phyloP scores from a whole-genome alignment of 2,329 filamentous ascomycete genomes.

The Fusarium sp. region DNA sequence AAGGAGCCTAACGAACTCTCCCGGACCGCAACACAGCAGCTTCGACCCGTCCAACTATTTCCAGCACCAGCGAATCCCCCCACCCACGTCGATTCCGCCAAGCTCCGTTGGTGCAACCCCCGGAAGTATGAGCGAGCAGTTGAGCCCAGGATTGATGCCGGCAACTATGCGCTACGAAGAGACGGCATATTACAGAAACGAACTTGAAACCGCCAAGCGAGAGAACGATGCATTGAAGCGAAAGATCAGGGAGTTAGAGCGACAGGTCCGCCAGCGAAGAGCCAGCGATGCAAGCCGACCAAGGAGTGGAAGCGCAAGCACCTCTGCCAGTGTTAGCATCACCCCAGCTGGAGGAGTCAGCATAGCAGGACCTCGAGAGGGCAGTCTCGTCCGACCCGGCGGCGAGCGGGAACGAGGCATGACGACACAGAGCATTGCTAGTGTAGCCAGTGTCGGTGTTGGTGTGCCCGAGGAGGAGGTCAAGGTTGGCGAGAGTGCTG shows the following conservation, averaged over 20 bases:
- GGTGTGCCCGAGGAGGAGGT: slow-evolving; percentile 72
- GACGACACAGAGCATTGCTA: slow-evolving; percentile 60
- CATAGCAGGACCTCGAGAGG: slow-evolving; percentile 62
- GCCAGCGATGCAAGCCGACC: slow-evolving; percentile 62
- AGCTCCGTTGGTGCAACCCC: slow-evolving; percentile 59
- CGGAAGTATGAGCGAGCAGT: slow-evolving; percentile 56
- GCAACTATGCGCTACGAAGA: slow-evolving; percentile 74
- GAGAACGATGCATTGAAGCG: slow-evolving; percentile 74
- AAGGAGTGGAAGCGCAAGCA: slow-evolving; percentile 67
- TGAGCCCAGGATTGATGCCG: slow-evolving; percentile 68
- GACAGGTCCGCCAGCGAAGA: slow-evolving; percentile 63
- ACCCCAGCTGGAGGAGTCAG: slow-evolving; percentile 55
- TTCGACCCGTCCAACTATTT: slow-evolving; percentile 61
- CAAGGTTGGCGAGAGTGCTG: slow-evolving; percentile 72
- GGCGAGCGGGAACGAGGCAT: slow-evolving; percentile 58
- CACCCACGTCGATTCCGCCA: slow-evolving; percentile 50
- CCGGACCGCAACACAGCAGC: slow-evolving; percentile 61
- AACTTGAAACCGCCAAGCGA: slow-evolving; percentile 71
- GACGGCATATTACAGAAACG: slow-evolving; percentile 69
- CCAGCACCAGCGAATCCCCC: slow-evolving; percentile 61
- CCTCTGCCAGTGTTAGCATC: slow-evolving; percentile 63
- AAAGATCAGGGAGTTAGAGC: slow-evolving; percentile 73
- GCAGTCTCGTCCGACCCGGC: slow-evolving; percentile 46
- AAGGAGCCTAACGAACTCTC: slow-evolving; percentile 65
- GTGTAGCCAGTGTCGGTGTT: slow-evolving; percentile 63